Base-by-base conservation (phyloP, 371 early-diverging fungal species). In the Rhizopus delemar region DNA sequence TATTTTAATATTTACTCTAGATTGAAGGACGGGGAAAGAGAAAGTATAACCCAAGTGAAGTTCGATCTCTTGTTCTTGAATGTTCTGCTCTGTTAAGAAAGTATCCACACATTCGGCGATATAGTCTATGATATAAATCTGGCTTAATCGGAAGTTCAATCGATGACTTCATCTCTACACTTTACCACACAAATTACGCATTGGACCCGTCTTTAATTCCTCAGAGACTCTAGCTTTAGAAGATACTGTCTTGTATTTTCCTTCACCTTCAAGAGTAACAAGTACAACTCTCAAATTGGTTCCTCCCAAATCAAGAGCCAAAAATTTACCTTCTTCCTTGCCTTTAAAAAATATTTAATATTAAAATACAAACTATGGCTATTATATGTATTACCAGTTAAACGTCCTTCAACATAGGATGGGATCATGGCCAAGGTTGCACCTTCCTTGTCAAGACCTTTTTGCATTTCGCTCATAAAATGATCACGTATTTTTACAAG, bases 241-340 rank as follows among this genome's bases (percentile, higher is more conserved):
- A 59, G 93, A 93, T 32, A 73, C 80, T 22, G 88, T 79, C 28
- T 68, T 74, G 58, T 84, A 77, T 45, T 85, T 73, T 43, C 92
- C 87, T 62, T 80, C 68, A n/a, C 95, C 95, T 57, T 84, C 71
- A n/a, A 97, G 82, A 16, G 81, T 82, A 13, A 97, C 91, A 60
- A 89, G 80, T 50, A 93, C 93, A 2, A 97, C 93, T 11, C 98
- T 87, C 58, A 97, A 83, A 70, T 97, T 93, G 57, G 96, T 93
- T 36, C 97, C 98, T 54, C 97, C 98, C 43, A 98, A 79, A 68
- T 98, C 98, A 57, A 98, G 80, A 12, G 96, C 95, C 46, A 98
- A 80, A 70, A 83, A 94, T 33, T 86, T 74, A 38, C 96, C 97
- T 32, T 78, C 80, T 74, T 96, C 97, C 65, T 84, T 58, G 13